Percentiles rank a stretch among this genome's conserved stretches.
Evolutionary conservation across 2,329 filamentous ascomycete genomes (phyloP).

Genomic region (Penicillium expansum): DNA sequence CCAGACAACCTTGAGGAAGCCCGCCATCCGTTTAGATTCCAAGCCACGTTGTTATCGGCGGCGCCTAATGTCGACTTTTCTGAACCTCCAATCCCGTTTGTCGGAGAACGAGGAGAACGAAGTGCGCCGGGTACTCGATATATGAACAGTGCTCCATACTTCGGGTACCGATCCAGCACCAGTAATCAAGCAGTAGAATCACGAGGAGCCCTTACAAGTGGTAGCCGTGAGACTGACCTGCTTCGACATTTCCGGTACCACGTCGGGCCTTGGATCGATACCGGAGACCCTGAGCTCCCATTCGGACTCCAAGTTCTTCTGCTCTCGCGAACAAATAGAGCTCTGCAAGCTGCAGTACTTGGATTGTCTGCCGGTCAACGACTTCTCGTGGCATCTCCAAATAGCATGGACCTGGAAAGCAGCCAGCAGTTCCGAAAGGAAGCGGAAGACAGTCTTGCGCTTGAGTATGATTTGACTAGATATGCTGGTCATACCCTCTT

Average conservation of each 20-base stretch:
- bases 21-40: too few relatives aligned
- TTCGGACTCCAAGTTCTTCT: constrained; percentile 23
- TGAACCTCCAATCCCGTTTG: too few relatives aligned
- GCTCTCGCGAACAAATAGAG: constrained; percentile 16
- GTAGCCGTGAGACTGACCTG: constrained; percentile 21
- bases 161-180: not conserved
- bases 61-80: too few relatives aligned
- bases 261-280: constrained; percentile 27
- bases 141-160: not conserved
- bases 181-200: not conserved
- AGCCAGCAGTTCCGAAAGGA: constrained; percentile 17
- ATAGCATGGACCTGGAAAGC: constrained; percentile 4
- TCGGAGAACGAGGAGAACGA: too few relatives aligned
- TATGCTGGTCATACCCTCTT: constrained; percentile 16
- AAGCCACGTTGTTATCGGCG: too few relatives aligned
- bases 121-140: too few relatives aligned
- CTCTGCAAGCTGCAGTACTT: constrained; percentile 22
- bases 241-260: constrained; percentile 27
- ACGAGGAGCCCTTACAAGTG: constrained; percentile 1
- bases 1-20: too few relatives aligned
- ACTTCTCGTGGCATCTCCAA: constrained; percentile 1
- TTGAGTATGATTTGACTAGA: constrained; percentile 13
- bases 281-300: constrained; percentile 23
- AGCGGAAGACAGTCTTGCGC: constrained; percentile 15
- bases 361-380: constrained; percentile 21